Evolutionary conservation across 2,329 filamentous ascomycete genomes (phyloP), one percentile per base, ranked within the genome.

Genomic region (Pseudocercospora ulei): DNA sequence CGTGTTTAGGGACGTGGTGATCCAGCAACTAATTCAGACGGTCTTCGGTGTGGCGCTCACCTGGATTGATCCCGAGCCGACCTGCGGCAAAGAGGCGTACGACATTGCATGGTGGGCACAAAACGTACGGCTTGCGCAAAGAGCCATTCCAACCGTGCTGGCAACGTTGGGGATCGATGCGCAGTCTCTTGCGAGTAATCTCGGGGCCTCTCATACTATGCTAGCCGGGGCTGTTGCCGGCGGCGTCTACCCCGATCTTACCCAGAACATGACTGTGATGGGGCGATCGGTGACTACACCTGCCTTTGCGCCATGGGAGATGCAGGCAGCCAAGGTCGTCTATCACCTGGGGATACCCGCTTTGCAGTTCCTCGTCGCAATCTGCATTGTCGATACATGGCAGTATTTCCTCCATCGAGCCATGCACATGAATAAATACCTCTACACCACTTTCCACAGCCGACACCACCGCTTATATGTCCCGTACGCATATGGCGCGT

Each of bases 371-470:
- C 65, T 74, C 41, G 56, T 82, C 34, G 90, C 79, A 14, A 73
- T 88, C 44, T 65, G 75, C 48, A 69, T 92, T 49, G 74, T 96
- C 52, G 90, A 98, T 64, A 90, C 86, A 28, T 98, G 90, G 90
- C 88, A 98, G 61, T 98, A 98, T 66, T 94, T 95, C 65, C 72
- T 88, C 55, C 90, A 98, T 64, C 84, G 90, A 24, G 75, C 81
- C 41, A 98, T 98, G 90, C 90, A 98, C 65, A 72, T 90, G 68
- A 95, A 96, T 68, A 87, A 83, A 63, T 96, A 84, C 82, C 73
- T 98, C 53, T 96, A 96, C 70, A 81, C 78, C 47, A 82, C 80
- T 38, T 90, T 95, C 66, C 90, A 96, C 67, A 88, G 87, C 30
- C 79, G 88, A 43, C 90, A 98, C 63, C 90, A 98, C 69, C 82